Base-by-base conservation (phyloP, 1,284 basidiomycete genomes). In the Pseudozyma sp. region DNA sequence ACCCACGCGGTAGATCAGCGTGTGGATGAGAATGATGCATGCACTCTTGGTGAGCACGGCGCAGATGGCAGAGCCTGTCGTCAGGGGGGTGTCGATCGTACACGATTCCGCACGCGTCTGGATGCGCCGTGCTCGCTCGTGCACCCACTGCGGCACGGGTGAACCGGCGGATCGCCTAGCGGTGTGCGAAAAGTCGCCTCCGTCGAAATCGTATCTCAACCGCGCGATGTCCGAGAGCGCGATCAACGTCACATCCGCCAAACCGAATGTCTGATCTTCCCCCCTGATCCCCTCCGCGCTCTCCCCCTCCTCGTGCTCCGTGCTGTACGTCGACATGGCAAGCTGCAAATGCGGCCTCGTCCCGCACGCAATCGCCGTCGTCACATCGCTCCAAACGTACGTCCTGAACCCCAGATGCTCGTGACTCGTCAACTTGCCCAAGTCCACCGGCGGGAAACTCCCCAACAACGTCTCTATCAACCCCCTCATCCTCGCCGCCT, bases 191-290 rank as follows among this genome's bases (percentile, higher is more conserved):
- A 62, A 71, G 39, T 62, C 63, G n/a, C 68, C 68, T 8, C 63
- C 68, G 16, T 71, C 68, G 45, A 43, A 71, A 17, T 71, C 63
- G 54, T 64, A 62, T 3, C 68, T 50, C 33, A 71, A 34, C 48
- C 68, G 24, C 11, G 68, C 68, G 24, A 67, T 71, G 54, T 71
- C 68, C 14, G 68, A 71, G 8, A 71, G 48, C n/a, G 68, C 68
- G 7, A 54, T 56, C 34, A 71, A 51, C 19, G 47, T 35, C 5
- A 37, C 39, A 55, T 71, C 63, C 29, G 48, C 47, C 59, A 63
- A 16, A n/a, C 59, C 58, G 30, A 71, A 71, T 10, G 57, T 61
- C n/a, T 54, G 34, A 30, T 58, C 68, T 13, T 30, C 24, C 4
- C 3, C 19, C 7, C 43, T 35, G 1, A 46, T 30, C 33, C 9